These are phyloP conservation scores for Acorus gramineus DNA, from an alignment of 106 monocot species.

Conservation along the genomic window DNA sequence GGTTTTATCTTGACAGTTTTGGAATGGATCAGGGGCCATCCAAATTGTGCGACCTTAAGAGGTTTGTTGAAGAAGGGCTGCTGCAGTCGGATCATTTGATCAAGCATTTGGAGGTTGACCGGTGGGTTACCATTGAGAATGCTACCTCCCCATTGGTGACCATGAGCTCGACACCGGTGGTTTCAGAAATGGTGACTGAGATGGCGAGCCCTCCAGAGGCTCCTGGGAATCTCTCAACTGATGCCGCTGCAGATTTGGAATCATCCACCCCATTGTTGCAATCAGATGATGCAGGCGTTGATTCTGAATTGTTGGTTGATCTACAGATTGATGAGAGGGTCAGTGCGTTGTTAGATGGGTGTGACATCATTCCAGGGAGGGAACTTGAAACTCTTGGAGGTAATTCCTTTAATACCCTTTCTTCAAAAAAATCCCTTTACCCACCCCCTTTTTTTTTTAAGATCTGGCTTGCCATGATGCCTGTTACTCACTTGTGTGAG, in stretches of 20 bases:
- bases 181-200: conserved; percentile 64
- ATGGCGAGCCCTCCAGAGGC: conserved; percentile 72
- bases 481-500: no score
- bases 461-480: no score
- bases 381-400: conserved; percentile 85
- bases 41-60: conserved; percentile 61
- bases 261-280: conserved; percentile 9
- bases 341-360: conserved; percentile 63
- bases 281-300: conserved; percentile 11
- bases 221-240: conserved; percentile 54
- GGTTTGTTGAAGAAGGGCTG: conserved; percentile 65
- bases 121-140: conserved; percentile 98
- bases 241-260: conserved; percentile 38
- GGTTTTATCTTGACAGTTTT: conserved; percentile 85
- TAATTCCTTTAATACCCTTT: conserved; percentile 16
- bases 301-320: conserved; percentile 20
- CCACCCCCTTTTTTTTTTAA: no score
- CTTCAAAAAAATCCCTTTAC: no score
- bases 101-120: conserved; percentile 76
- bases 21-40: conserved; percentile 88
- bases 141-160: conserved; percentile 75
- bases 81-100: conserved; percentile 93
- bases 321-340: conserved; percentile 70
- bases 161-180: conserved; percentile 33
- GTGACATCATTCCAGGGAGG: conserved; percentile 45